Conservation (phyloP, 176 grass and related monocot species). For the Bonia amplexicaulis region DNA sequence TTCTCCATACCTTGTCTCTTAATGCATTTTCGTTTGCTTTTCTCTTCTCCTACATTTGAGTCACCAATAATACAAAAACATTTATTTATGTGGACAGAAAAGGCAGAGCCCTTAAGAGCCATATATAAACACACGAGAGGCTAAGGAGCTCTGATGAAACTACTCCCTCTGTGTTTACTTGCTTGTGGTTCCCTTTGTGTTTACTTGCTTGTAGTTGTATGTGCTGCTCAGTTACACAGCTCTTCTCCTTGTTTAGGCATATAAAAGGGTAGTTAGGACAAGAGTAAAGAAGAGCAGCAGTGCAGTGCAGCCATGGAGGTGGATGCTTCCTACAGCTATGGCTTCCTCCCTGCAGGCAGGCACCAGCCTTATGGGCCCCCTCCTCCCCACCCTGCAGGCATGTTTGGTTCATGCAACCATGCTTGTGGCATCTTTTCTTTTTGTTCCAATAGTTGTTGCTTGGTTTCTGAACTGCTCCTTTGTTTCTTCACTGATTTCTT, state of each 20-base stretch:
- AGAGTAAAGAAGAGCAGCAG: background rate
- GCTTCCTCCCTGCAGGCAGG: slow-evolving; percentile 26
- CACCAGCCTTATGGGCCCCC: slow-evolving; percentile 20
- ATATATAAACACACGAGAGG: slow-evolving; percentile 25
- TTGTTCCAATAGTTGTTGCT: background rate
- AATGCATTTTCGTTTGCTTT: background rate
- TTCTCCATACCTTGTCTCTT: background rate
- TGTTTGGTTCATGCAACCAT: background rate
- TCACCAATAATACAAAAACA: slow-evolving; percentile 12
- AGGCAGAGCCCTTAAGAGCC: background rate
- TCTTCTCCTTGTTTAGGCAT: background rate
- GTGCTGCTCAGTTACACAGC: slow-evolving; percentile 28
- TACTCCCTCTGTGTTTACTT: no score
- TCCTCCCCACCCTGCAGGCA: slow-evolving; percentile 31
- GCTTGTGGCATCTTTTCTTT: background rate
- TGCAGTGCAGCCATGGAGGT: slow-evolving; percentile 36
- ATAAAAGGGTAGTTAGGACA: background rate
- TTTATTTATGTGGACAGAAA: slow-evolving; percentile 4
- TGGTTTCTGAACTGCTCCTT: background rate
- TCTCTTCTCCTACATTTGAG: background rate
- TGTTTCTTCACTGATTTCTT: background rate
- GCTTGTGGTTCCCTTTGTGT: slow-evolving; percentile 9
- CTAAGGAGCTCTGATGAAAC: slow-evolving; percentile 9
- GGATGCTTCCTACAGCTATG: slow-evolving; percentile 38
- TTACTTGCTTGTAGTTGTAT: slow-evolving; percentile 4